Conservation (phyloP, 2,329 filamentous ascomycete species). For the Colletotrichum siamense region DNA sequence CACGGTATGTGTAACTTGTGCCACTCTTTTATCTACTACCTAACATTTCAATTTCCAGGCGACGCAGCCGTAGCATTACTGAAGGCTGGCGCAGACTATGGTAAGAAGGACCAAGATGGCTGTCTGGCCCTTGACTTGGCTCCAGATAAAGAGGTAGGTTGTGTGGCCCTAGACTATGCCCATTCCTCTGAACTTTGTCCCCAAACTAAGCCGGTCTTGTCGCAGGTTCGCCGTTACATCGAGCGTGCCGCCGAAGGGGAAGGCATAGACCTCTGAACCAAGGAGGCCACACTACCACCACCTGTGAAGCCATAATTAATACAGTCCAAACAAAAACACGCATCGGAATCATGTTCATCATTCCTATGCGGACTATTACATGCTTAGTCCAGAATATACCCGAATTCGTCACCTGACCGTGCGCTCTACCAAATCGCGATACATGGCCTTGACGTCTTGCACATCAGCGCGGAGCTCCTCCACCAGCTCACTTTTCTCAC, state of each 20-base stretch:
- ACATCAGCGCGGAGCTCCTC: constrained; percentile 92
- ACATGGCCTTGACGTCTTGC: constrained; percentile 93
- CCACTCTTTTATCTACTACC: background rate
- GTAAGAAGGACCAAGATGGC: constrained; percentile 77
- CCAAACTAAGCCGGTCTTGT: background rate
- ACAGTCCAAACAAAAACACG: background rate
- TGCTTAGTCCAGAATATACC: background rate
- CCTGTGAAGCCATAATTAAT: background rate
- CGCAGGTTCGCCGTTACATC: constrained; percentile 77
- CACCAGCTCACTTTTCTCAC: constrained; percentile 95
- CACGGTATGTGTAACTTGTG: constrained; percentile 52
- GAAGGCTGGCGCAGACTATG: constrained; percentile 82
- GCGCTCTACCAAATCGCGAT: constrained; percentile 87
- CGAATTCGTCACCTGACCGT: constrained; percentile 66
- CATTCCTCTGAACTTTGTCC: background rate
- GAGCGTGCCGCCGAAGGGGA: constrained; percentile 81
- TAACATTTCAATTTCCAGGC: constrained; percentile 45
- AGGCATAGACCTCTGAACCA: constrained; percentile 67
- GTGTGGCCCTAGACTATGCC: background rate
- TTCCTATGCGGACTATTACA: background rate
- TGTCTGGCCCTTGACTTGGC: constrained; percentile 79
- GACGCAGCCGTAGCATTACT: constrained; percentile 84
- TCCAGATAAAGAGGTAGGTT: constrained; percentile 80
- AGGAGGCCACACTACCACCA: background rate
- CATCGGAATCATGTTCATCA: background rate